Base-by-base conservation (phyloP, 345 rosid species). In the Lenwebbia sp. region DNA sequence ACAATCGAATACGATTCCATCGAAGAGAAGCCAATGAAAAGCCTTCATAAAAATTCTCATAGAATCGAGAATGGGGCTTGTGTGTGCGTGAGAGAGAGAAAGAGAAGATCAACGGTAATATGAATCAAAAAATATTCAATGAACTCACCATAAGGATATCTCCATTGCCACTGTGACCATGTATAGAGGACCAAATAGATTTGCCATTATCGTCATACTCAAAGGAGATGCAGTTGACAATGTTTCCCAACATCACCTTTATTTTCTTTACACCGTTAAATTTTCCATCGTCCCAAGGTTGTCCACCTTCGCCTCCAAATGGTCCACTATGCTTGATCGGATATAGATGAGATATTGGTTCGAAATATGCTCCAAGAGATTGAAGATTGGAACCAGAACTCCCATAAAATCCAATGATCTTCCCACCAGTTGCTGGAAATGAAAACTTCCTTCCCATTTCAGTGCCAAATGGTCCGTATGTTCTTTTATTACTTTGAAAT, bases 231-330 rank as follows among this genome's bases (percentile, higher is more conserved):
- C 23, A 54, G 23, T 17, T 17, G 55, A 54, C 55, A 54, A 54
- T 3, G 22, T 5, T 54, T 54, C 19, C 55, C 23, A 23, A 8
- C 10, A 23, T 22, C 26, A 9, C 0, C 25, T 55, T 55, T 55
- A 85, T 40, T 54, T 37, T 37, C 86, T 28, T 53, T n/a, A 85
- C 15, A 23, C n/a, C n/a, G 19, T 17, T 54, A 15, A 6, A 40
- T 5, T 19, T 78, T 10, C 86, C 83, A 23, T 85, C 83, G 15
- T 74, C 62, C 86, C 86, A 85, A 1, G 26, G 30, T 1, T 21
- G 17, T 11, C 83, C 86, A 19, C 86, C 52, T 85, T 85, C n/a
- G 17, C 82, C 83, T 75, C 86, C 86, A 40, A 85, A 85, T 37
- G 83, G 65, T 51, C 83, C 70, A 3, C 13, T 33, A 53, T 2